Conservation (phyloP, 2,329 filamentous ascomycete genomes). For the Colletotrichum caudatum region DNA sequence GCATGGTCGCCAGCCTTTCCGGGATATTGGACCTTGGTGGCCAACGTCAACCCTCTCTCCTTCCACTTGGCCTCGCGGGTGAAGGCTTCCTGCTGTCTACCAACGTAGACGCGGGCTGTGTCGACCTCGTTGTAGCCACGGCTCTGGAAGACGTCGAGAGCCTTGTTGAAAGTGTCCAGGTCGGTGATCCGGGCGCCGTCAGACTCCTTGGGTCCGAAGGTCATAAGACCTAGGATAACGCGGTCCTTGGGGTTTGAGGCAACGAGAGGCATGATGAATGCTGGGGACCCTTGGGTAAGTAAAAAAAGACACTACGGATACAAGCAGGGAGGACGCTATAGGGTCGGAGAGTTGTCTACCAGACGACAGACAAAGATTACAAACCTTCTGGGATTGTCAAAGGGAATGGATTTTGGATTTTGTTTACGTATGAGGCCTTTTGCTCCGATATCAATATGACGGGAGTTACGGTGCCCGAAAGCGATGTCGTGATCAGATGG, state of each 20-base stretch:
- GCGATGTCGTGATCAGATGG: slow-evolving; percentile 38
- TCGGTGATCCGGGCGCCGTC: slow-evolving; percentile 79
- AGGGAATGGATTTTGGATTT: background rate
- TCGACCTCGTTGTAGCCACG: slow-evolving; percentile 88
- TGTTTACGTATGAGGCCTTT: slow-evolving; percentile 17
- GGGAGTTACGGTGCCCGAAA: slow-evolving; percentile 1
- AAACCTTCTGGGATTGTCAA: background rate
- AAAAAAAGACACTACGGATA: slow-evolving; percentile 3
- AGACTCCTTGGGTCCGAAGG: slow-evolving; percentile 75
- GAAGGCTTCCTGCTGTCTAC: slow-evolving; percentile 81
- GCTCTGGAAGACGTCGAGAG: slow-evolving; percentile 80
- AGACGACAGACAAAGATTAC: slow-evolving; percentile 2
- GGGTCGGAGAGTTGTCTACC: background rate
- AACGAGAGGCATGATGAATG: slow-evolving; percentile 60
- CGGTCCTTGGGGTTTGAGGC: slow-evolving; percentile 66
- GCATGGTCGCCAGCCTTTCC: slow-evolving; percentile 68
- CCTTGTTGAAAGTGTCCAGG: slow-evolving; percentile 74
- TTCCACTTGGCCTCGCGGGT: slow-evolving; percentile 82
- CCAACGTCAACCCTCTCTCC: slow-evolving; percentile 79
- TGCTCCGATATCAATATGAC: slow-evolving; percentile 1
- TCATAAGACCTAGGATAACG: slow-evolving; percentile 89
- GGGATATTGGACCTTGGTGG: slow-evolving; percentile 82
- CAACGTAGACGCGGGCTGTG: slow-evolving; percentile 82
- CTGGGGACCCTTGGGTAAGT: slow-evolving; percentile 28
- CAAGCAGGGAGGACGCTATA: slow-evolving; percentile 2